Conservation (phyloP, 495 filamentous ascomycete species). For the Pseudevernia furfuracea region DNA sequence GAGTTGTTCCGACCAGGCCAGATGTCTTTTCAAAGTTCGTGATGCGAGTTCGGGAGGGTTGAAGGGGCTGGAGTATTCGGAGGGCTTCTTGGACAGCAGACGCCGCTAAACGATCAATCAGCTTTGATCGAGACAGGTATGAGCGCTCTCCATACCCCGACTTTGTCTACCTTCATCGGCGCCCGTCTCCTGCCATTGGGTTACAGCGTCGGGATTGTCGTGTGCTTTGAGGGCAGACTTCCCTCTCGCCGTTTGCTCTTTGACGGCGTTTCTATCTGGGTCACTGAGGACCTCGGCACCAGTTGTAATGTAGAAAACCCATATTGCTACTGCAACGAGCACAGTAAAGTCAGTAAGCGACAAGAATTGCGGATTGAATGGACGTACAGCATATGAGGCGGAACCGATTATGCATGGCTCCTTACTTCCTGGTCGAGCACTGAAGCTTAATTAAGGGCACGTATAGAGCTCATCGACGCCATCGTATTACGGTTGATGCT, state of each 20-base stretch:
- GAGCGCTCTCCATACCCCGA: constrained; percentile 5
- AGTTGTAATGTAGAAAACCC: constrained; percentile 11
- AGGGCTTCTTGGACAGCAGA: constrained; percentile 26
- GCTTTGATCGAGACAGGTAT: neutral
- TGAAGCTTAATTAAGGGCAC: neutral
- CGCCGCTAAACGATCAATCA: constrained; percentile 17
- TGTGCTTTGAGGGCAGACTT: constrained; percentile 7
- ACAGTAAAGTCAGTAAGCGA: neutral
- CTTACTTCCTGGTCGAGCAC: neutral
- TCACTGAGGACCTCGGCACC: constrained; percentile 7
- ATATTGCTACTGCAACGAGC: constrained; percentile 16
- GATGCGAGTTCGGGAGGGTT: constrained; percentile 18
- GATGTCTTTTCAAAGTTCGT: constrained; percentile 34
- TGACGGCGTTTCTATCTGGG: constrained; percentile 1
- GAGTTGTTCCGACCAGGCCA: constrained; percentile 40
- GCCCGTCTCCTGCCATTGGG: constrained; percentile 15
- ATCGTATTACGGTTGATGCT: neutral
- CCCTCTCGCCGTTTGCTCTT: constrained; percentile 11
- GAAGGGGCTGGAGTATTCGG: constrained; percentile 23
- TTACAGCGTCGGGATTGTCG: constrained; percentile 9
- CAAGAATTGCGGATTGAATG: neutral
- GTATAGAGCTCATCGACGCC: constrained; percentile 2
- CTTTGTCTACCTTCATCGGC: constrained; percentile 12
- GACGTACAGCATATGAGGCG: constrained; percentile 13
- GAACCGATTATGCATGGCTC: constrained; percentile 15